Conservation (phyloP, 208 protist species). For the Eutreptiella sp. region DNA sequence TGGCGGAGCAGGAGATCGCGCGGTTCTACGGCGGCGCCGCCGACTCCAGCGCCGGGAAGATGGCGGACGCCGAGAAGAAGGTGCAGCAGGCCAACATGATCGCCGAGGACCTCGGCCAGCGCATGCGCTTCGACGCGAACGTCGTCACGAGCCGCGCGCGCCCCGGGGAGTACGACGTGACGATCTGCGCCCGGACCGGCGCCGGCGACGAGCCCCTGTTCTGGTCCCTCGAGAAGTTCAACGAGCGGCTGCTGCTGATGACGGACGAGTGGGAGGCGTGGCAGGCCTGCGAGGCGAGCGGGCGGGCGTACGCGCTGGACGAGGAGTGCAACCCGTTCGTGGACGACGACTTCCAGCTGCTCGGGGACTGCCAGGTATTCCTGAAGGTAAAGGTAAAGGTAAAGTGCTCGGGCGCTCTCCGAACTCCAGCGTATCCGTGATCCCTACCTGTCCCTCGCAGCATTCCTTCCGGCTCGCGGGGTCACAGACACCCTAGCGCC, state of each 20-base stretch:
- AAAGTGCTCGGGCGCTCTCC: too few relatives aligned
- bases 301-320: slow-evolving; percentile 6
- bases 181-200: slow-evolving; percentile 11
- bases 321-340: slow-evolving; percentile 22
- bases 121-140: slow-evolving; percentile 15
- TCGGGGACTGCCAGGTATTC: slow-evolving; percentile 25
- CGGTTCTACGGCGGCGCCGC: neutral
- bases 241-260: slow-evolving; percentile 25
- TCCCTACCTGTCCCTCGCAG: too few relatives aligned
- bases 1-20: slow-evolving; percentile 24
- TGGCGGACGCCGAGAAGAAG: slow-evolving; percentile 30
- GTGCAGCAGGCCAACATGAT: slow-evolving; percentile 34
- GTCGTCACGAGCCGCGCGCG: slow-evolving; percentile 17
- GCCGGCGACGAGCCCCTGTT: slow-evolving; percentile 18
- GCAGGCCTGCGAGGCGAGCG: slow-evolving; percentile 11
- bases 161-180: slow-evolving; percentile 23
- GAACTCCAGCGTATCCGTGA: too few relatives aligned
- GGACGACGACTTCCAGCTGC: slow-evolving; percentile 19
- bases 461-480: too few relatives aligned
- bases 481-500: too few relatives aligned
- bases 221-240: slow-evolving; percentile 31
- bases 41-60: neutral
- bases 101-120: slow-evolving; percentile 7
- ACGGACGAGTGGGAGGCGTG: slow-evolving; percentile 28
- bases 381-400: too few relatives aligned